phyloP scores from a whole-genome alignment of 176 grass and related monocot genomes.

The Tillandsia fasciculata region DNA sequence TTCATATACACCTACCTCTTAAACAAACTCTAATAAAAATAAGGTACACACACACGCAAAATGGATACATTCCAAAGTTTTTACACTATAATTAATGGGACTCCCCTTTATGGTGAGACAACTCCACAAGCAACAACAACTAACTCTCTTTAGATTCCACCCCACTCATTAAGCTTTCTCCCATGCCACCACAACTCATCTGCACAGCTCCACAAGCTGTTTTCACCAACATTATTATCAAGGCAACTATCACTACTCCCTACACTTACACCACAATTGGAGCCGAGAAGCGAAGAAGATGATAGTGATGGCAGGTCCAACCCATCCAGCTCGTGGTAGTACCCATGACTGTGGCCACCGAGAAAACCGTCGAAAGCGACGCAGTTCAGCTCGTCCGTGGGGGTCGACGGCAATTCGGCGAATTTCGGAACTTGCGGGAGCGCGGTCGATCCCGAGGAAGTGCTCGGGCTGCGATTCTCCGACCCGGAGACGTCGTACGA shows the following conservation, averaged over 20 bases:
- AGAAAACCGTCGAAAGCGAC: conserved; percentile 16
- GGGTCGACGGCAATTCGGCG: conserved; percentile 36
- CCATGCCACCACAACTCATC: conserved; percentile 54
- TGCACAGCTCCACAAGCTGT: conserved; percentile 18
- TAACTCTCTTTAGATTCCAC: conserved; percentile 59
- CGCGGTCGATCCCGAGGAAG: conserved; percentile 36
- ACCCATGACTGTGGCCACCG: conserved; percentile 5
- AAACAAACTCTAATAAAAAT: background rate
- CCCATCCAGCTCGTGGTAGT: conserved; percentile 33
- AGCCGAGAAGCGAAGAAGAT: conserved; percentile 15
- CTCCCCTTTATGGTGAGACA: conserved; percentile 37
- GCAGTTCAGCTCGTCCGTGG: conserved; percentile 17
- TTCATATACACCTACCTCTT: background rate
- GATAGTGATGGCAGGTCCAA: conserved; percentile 33
- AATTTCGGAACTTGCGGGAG: conserved; percentile 47
- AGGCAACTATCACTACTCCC: background rate
- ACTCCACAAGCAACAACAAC: conserved; percentile 24
- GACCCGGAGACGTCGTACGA: conserved; percentile 1
- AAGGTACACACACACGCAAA: background rate
- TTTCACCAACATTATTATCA: conserved; percentile 11
- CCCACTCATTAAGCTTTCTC: conserved; percentile 60
- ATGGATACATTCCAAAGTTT: background rate
- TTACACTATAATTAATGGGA: background rate
- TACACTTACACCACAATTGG: background rate
- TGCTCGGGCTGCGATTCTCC: conserved; percentile 21